phyloP scores from a whole-genome alignment of 169 alveolate genomes.

The Theileria annulata region DNA sequence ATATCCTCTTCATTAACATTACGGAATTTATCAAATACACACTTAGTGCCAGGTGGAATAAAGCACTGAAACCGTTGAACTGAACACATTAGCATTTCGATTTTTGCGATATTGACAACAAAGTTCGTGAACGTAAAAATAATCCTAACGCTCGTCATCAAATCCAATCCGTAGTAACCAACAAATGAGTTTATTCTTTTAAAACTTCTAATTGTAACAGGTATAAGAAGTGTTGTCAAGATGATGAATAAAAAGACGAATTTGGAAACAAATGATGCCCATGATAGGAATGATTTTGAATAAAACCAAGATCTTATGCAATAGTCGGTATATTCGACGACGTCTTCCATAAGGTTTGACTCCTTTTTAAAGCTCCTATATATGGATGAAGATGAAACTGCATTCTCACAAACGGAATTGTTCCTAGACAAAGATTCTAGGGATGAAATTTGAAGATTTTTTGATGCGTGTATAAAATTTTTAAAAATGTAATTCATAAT shows the following conservation, averaged over 20 bases:
- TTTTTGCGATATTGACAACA: background rate
- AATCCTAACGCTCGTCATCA: background rate
- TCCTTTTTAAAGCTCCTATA: constrained; percentile 55
- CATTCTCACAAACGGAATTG: constrained; percentile 43
- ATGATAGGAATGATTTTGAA: constrained; percentile 21
- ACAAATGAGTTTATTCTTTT: background rate
- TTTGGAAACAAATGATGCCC: constrained; percentile 41
- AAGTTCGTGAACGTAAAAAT: constrained; percentile 25
- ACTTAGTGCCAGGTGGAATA: constrained; percentile 12
- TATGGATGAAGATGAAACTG: constrained; percentile 34
- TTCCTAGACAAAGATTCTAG: constrained; percentile 27
- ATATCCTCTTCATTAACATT: constrained; percentile 22
- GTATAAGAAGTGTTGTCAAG: constrained; percentile 11
- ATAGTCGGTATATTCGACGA: constrained; percentile 25
- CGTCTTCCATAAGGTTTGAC: constrained; percentile 23
- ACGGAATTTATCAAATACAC: constrained; percentile 3
- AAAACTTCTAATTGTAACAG: background rate
- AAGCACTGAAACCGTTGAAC: background rate
- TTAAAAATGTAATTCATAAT: constrained; percentile 11
- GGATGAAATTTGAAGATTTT: constrained; percentile 32
- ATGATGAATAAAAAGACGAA: background rate
- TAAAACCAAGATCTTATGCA: constrained; percentile 21
- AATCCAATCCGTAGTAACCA: constrained; percentile 5
- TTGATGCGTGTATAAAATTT: constrained; percentile 31
- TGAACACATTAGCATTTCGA: constrained; percentile 10